Percentiles rank a stretch among this genome's conserved stretches.
phyloP scores from a whole-genome alignment of 257 asterid genomes.

The Catharanthus roseus region DNA sequence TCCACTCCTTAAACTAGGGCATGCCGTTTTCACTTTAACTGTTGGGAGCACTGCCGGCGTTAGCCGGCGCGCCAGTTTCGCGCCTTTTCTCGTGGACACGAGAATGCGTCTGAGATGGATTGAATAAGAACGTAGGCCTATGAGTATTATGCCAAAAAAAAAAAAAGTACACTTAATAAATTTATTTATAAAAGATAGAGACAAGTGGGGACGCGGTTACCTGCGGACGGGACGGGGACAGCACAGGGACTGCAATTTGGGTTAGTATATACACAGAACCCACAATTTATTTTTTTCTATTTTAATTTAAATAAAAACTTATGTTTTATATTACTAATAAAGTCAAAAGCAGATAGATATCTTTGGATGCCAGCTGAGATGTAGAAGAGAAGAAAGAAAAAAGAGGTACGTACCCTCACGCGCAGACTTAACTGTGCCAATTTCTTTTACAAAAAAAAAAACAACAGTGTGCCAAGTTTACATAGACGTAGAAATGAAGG shows the following conservation, averaged over 20 bases:
- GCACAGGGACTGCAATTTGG: slow-evolving; percentile 3
- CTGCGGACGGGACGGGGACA: slow-evolving; percentile 8
- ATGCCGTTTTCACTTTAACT: slow-evolving; percentile 2
- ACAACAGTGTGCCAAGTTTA: too few relatives aligned
- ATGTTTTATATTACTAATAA: not conserved
- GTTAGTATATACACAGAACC: not conserved
- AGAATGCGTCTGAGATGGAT: not conserved
- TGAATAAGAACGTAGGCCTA: not conserved
- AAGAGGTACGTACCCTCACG: not conserved
- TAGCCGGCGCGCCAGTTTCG: slow-evolving; percentile 35
- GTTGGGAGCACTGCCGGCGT: slow-evolving; percentile 34
- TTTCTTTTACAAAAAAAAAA: too few relatives aligned
- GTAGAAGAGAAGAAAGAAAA: not conserved
- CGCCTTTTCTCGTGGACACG: slow-evolving; percentile 32
- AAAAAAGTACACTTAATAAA: too few relatives aligned
- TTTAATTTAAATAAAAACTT: not conserved
- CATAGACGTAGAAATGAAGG: too few relatives aligned
- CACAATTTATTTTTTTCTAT: not conserved
- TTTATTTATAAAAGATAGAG: not conserved
- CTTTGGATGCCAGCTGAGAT: not conserved
- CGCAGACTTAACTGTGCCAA: too few relatives aligned
- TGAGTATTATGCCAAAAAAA: not conserved
- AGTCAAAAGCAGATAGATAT: not conserved
- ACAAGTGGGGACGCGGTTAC: slow-evolving; percentile 1
- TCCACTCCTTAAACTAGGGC: not conserved